Base-by-base conservation (phyloP, 2,329 filamentous ascomycete species). In the Podosphaera aphanis region DNA sequence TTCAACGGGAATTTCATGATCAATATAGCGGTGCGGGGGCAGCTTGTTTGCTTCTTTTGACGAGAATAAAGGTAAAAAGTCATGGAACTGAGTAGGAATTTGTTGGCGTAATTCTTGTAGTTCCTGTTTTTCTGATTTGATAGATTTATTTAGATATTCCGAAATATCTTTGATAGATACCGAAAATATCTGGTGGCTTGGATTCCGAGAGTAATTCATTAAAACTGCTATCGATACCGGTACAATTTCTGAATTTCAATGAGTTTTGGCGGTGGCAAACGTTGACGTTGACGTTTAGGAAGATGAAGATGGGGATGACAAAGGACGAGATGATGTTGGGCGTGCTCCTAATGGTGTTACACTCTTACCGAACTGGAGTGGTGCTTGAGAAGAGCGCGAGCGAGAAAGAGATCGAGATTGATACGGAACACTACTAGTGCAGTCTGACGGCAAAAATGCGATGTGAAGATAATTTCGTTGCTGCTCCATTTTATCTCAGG, bases 401-500 rank as follows among this genome's bases (percentile, higher is more conserved):
- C 8, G 23, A 33, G 29, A 33, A 13, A 11, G 15, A 33, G 11
- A 13, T 33, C 3, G 13, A 11, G 15, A 33, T 4, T 33, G 15
- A 3, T 33, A 29, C 25, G 25, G 5, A 11, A 11, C 25, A 29
- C 5, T n/a, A n/a, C 29, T 13, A 3, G 4, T 7, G 13, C 15
- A 25, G 23, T 33, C 13, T n/a, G 29, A 11, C 4, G 23, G 27
- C 7, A 41, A 13, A 41, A 23, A 1, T 21, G 3, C 2, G 20
- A 42, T 5, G 39, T 23, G 15, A 42, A 27, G 10, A 11, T 6
- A 29, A 27, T 13, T 2, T 8, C n/a, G n/a, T 33, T 43, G 11
- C n/a, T 43, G 16, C 41, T 43, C 41, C 41, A 33, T 31, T 29
- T 43, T 10, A 43, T 43, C 10, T 43, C 16, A 5, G 41, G 41